Evolutionary conservation across 805 yeast genomes (phyloP).

Genomic region (Scheffersomyces spartinae): DNA sequence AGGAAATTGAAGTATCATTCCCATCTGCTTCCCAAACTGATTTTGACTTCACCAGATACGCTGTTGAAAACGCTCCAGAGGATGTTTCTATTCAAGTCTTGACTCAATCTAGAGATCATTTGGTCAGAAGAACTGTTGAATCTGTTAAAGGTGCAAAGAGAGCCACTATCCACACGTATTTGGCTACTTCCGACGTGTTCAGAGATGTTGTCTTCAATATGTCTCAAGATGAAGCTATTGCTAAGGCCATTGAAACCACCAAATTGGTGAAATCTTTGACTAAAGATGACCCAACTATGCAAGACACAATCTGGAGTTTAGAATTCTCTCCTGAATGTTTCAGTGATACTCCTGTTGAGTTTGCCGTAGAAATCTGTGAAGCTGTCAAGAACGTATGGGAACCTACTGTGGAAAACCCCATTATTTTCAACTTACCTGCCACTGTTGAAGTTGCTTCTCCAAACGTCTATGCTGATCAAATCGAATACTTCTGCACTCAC

Average conservation of each 20-base stretch:
- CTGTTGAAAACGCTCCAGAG: conserved; percentile 61
- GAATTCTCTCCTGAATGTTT: conserved; percentile 79
- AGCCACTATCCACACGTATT: conserved; percentile 67
- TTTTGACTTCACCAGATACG: conserved; percentile 69
- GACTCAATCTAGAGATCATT: conserved; percentile 65
- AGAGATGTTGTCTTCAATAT: conserved; percentile 60
- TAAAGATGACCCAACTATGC: conserved; percentile 47
- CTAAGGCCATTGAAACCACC: conserved; percentile 52
- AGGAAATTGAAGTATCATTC: conserved; percentile 76
- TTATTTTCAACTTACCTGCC: conserved; percentile 75
- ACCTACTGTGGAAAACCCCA: conserved; percentile 53
- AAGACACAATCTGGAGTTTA: conserved; percentile 55
- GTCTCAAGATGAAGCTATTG: conserved; percentile 46
- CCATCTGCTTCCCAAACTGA: conserved; percentile 75
- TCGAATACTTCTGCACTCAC: conserved; percentile 56
- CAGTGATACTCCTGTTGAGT: conserved; percentile 57
- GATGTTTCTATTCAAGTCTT: conserved; percentile 72
- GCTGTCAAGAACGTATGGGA: conserved; percentile 70
- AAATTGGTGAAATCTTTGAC: conserved; percentile 54
- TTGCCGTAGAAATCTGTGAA: conserved; percentile 54
- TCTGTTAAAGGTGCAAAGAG: conserved; percentile 61
- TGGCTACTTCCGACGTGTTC: conserved; percentile 69
- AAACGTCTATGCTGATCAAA: conserved; percentile 75
- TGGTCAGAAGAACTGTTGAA: conserved; percentile 62
- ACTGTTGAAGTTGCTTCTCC: conserved; percentile 79